Evolutionary conservation across 805 yeast genomes (phyloP), one percentile per base, ranked within the genome.

Genomic region (Metschnikowia shivogae): DNA sequence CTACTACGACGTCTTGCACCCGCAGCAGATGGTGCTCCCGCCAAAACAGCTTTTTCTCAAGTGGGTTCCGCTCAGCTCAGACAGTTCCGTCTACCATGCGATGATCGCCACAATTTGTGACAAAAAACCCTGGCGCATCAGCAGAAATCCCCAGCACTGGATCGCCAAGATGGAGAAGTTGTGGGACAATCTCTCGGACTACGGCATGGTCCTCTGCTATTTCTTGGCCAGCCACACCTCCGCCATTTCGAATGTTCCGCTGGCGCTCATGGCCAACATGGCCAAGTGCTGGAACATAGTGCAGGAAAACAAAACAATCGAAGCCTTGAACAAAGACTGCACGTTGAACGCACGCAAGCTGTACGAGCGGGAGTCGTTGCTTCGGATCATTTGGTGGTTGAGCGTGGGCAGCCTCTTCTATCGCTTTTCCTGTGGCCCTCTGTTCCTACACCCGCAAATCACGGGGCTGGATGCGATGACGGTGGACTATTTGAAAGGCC

Each of bases 111-210:
- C 43, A 6, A 53, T 61, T 20, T 57, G 61, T 36, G 24, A 19
- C n/a, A 34, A 32, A 13, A 36, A 19, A 4, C 19, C 20, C 10
- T 37, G 52, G 37, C 42, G 36, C 1, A 34, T 51, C 11, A 40
- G 43, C 14, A 36, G 42, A n/a, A 53, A 52, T 35, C 64, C 63
- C 32, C 26, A 40, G 4, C 44, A 43, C 33, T 64, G 68, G 67
- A 42, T 62, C 12, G 44, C 39, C 13, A 50, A 50, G 3, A 53
- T 52, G 27, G 48, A 48, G 42, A 53, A 53, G 34, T 52, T 43
- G 44, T 56, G 59, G 62, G 65, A 63, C 46, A 50, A 53, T 29
- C 55, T 63, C 27, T 58, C 58, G 38, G 59, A 59, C 19, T 50
- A 62, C 30, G 67, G 65, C 8, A 55, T 62, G 53, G 39, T 63